Evolutionary conservation across 257 asterid genomes (phyloP), one percentile per base, ranked within the genome.

Genomic region (Nemophila menziesii): DNA sequence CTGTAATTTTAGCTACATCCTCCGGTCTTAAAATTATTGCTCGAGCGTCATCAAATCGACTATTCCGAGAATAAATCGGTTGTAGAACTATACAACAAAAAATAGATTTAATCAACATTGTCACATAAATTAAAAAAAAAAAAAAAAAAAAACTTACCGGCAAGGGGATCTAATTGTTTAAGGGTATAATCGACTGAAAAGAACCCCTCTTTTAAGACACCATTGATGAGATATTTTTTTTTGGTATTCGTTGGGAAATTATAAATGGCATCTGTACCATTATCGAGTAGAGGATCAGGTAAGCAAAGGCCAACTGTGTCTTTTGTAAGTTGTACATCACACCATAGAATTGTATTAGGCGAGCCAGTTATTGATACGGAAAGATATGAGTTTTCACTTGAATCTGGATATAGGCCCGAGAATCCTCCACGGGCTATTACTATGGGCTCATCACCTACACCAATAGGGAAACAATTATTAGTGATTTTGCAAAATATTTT

Each of bases 361-460:
- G 54, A 56, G 48, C 87, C 59, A 12, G 66, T 52, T 33, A 9
- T 8, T 13, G 42, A 41, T 2, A 82, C 76, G 20, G 65, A 22
- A 0, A 0, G 0, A 55, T 74, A 86, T 7, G 97, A 85, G 48
- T 20, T 42, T 20, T 0, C 39, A 64, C 95, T 73, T 14, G 95
- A 80, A 27, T 71, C 93, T 0, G 87, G 92, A 53, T 80, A 71
- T 39, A 80, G 4, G 20, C 95, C 95, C 5, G 95, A 85, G 67
- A 73, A 72, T 65, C 95, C 95, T 36, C 93, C 95, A n/a, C 77
- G 76, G 48, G 89, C 89, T 54, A 81, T 51, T 43, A 75, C 95
- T 63, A 68, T 27, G 42, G 95, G 95, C 17, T 65, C 62, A 46
- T 44, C 48, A 58, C 95, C 95, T 84, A 81, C 36, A n/a, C n/a